Evolutionary conservation across 129 eudicot species (phyloP), one percentile per base, ranked within the genome.

Genomic region (Cynara cardunculus): DNA sequence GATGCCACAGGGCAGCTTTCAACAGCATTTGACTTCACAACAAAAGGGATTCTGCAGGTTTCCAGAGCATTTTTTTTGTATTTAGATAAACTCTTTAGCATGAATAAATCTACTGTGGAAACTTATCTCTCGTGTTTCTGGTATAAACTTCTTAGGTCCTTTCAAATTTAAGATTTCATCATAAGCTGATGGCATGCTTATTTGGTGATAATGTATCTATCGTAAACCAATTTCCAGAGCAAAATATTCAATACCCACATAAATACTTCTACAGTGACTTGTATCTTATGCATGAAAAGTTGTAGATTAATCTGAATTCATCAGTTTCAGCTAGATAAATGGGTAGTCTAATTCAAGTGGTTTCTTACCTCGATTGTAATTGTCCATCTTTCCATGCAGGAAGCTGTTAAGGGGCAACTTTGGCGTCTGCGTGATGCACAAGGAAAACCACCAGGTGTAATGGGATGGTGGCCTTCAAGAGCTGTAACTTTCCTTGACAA

Each of bases 391-490:
- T 5, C 21, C 22, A 28, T 81, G 16, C 84, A 94, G 98, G 90
- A 90, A 90, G 96, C 97, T 71, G 96, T 94, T 32, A 91, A 93
- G 71, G 94, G 96, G 78, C 92, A 94, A 84, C 82, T 87, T 44
- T 94, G 98, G 98, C 98, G 97, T 71, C 65, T 94, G 81, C 95
- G 97, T 39, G 98, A 94, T 80, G 80, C 96, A 61, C 88, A 87
- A 67, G 98, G 97, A 83, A 94, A 94, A 82, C 98, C 98, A 19
- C 98, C 98, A 2, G 97, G 96, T 70, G 98, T 91, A 62, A 83
- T 94, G 79, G 98, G 98, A 77, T 94, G 97, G 97, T 94, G 98
- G 98, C 92, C 98, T 81, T 94, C 97, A 67, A 87, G 97, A 80
- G 97, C 98, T 75, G 98, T 92, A 76, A 92, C 98, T 41, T 93